A percentile compares a stretch with the other conserved stretches of the same genome.
Conservation (phyloP, 768 basidiomycete genomes). For the Leucocoprinus sp. region DNA sequence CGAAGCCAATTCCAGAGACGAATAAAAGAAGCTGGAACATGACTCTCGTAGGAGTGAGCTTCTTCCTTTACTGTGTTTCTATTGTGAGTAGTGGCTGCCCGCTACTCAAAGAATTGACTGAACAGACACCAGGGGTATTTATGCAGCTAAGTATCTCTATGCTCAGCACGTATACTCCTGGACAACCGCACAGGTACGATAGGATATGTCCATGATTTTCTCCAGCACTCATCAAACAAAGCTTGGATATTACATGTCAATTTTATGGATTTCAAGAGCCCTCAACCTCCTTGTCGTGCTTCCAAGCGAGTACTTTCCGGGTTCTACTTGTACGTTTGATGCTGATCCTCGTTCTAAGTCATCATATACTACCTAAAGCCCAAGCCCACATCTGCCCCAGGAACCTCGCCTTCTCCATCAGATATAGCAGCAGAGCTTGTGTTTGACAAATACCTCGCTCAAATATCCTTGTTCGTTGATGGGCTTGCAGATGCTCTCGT, state of each 20-base stretch:
- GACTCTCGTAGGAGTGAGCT: conserved; percentile 52
- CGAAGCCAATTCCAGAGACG: conserved; percentile 35
- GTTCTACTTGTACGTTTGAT: not conserved
- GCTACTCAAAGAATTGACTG: conserved; percentile 1
- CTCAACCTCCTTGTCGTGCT: conserved; percentile 58
- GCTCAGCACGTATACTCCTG: conserved; percentile 66
- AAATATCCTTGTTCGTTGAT: conserved; percentile 59
- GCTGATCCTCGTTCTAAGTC: conserved; percentile 28
- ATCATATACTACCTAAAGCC: conserved; percentile 56
- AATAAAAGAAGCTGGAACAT: conserved; percentile 64
- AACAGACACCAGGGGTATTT: conserved; percentile 43
- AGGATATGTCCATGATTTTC: conserved; percentile 5
- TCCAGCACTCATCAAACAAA: conserved; percentile 18
- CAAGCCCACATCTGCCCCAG: conserved; percentile 24
- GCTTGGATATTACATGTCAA: conserved; percentile 71
- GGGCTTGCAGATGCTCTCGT: conserved; percentile 58
- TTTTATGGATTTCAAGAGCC: conserved; percentile 57
- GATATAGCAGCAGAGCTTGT: conserved; percentile 51
- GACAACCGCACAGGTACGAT: conserved; percentile 45
- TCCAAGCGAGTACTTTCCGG: conserved; percentile 41
- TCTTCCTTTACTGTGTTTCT: conserved; percentile 60
- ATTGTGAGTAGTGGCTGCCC: conserved; percentile 36
- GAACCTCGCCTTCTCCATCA: conserved; percentile 24
- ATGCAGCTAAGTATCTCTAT: conserved; percentile 72
- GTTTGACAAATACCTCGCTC: conserved; percentile 64